These are phyloP conservation scores for Hypoxylon sp. DNA, from an alignment of 2,329 filamentous ascomycete species.

Conservation along the genomic window DNA sequence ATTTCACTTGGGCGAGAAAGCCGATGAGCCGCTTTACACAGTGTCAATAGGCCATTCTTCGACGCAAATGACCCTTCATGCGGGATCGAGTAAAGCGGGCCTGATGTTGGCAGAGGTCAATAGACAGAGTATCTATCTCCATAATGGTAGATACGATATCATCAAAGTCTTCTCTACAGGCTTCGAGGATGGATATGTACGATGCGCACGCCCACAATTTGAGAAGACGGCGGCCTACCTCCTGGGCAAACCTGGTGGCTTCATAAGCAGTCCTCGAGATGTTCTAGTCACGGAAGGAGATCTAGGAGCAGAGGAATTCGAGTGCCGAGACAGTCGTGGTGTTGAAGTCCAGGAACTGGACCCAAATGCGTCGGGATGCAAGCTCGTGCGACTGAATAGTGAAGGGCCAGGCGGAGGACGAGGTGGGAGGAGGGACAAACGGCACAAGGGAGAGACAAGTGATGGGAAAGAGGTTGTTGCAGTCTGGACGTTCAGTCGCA, in stretches of 20 bases:
- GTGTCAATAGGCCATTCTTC: conserved; percentile 22
- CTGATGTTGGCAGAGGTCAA: not conserved
- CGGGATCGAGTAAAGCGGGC: not conserved
- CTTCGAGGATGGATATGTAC: not conserved
- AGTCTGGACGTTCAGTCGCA: conserved; percentile 32
- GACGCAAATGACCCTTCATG: not conserved
- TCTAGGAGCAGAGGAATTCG: conserved; percentile 38
- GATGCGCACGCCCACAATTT: not conserved
- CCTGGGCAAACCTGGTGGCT: not conserved
- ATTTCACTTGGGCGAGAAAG: not conserved
- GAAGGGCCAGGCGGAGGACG: conserved; percentile 9
- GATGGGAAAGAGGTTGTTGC: conserved; percentile 46
- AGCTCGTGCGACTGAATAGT: conserved; percentile 40
- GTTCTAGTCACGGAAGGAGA: conserved; percentile 8
- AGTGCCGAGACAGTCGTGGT: conserved; percentile 43
- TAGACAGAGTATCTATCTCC: not conserved
- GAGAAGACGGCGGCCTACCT: not conserved
- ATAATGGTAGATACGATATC: not conserved
- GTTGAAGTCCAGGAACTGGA: conserved; percentile 38
- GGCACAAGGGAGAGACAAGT: conserved; percentile 17
- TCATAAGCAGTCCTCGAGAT: not conserved
- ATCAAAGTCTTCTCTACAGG: not conserved
- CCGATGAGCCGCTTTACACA: not conserved
- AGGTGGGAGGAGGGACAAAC: conserved; percentile 2
- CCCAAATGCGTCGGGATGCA: conserved; percentile 31